phyloP scores from a whole-genome alignment of 2,329 filamentous ascomycete genomes.

The Verruconis gallopava region DNA sequence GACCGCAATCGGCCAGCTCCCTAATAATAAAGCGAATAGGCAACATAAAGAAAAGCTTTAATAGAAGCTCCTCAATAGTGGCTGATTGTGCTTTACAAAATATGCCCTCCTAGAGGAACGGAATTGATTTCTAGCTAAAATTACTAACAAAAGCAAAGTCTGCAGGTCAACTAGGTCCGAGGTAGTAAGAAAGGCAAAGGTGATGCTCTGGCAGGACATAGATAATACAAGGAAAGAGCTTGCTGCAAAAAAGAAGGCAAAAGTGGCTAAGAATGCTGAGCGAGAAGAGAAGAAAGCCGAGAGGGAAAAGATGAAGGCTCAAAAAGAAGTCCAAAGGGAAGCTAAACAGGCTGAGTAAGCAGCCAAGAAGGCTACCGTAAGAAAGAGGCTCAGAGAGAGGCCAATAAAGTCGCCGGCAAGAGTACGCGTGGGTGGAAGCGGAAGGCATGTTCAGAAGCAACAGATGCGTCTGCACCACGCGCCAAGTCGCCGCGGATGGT shows the following conservation, averaged over 20 bases:
- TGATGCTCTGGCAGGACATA: constrained; percentile 16
- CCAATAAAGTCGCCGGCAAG: not conserved
- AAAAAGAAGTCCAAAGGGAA: too few species aligned
- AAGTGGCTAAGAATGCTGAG: constrained; percentile 3
- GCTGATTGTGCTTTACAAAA: constrained; percentile 13
- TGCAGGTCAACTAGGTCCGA: constrained; percentile 13
- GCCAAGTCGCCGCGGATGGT: not conserved
- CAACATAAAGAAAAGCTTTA: constrained; percentile 10
- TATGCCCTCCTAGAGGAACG: constrained; percentile 14
- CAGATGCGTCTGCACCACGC: not conserved
- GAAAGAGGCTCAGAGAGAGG: too few species aligned
- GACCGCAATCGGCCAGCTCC: constrained; percentile 13
- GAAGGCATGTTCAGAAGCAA: not conserved
- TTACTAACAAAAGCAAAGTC: constrained; percentile 16
- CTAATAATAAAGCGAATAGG: constrained; percentile 13
- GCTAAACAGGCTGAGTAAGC: too few species aligned
- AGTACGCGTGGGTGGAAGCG: not conserved
- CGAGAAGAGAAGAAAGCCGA: not conserved
- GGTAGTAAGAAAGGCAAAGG: constrained; percentile 13
- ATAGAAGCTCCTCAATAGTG: constrained; percentile 12
- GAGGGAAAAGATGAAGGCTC: too few species aligned
- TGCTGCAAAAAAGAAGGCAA: constrained; percentile 12
- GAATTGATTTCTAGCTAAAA: constrained; percentile 15
- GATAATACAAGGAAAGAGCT: constrained; percentile 12
- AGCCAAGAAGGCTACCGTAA: too few species aligned